Base-by-base conservation (phyloP, 345 rosid species). In the Clarkia xantiana region DNA sequence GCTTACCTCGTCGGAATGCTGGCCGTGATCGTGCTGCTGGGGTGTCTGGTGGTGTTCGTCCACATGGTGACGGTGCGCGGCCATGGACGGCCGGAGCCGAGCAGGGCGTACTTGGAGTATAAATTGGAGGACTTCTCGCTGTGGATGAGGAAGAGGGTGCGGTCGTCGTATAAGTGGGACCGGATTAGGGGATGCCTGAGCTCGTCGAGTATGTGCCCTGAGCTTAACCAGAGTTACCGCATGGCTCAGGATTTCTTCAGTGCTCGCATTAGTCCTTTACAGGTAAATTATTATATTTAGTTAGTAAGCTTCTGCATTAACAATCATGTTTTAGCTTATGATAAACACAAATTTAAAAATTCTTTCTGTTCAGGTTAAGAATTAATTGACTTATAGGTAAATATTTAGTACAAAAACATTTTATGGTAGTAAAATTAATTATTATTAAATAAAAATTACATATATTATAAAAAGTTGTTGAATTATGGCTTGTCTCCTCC, bases 221-320 rank as follows among this genome's bases (percentile, higher is more conserved):
- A 87, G 71, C 25, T 93, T 50, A 80, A 78, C 44, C 99, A 93
- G 79, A 82, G 69, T 6, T 82, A 61, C 40, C 67, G 79, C 47
- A 71, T 68, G 80, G 87, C 96, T 64, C 90, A 60, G 40, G 99
- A 86, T 70, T 93, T 93, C 78, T 93, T 86, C 59, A 82, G 77
- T 53, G 84, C 94, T 49, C 86, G 42, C 49, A 72, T 87, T 45
- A 72, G 56, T 47, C 96, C 96, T 14, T 42, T 93, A 40, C 96
- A 91, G 85, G 99, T 82, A 29, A 29, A 29, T 29, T 5, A 3
- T 0, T 5, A 29, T 29, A 29, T 22, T 22, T 10, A 3, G 36
- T 29, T 29, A 22, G 8, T 29, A 29, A 29, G 5, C 36, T 29
- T 29, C 36, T 2, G 2, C 36, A n/a, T n/a, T n/a, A n/a, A n/a